phyloP scores from a whole-genome alignment of 768 basidiomycete genomes.

The Ramaria sp. region DNA sequence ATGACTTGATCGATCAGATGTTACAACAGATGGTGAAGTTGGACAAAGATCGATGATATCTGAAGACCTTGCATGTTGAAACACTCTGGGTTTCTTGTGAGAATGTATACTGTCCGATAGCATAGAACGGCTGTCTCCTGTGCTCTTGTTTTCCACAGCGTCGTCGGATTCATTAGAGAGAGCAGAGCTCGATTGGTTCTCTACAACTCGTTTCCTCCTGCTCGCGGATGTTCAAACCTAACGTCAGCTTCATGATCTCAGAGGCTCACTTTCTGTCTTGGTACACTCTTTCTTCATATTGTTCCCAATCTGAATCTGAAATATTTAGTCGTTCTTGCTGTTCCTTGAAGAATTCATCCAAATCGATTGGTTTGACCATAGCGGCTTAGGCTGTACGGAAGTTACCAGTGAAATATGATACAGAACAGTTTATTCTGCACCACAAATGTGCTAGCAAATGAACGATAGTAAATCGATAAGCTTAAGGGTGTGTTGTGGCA shows the following conservation, averaged over 20 bases:
- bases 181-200: neutral
- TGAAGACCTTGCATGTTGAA: no score
- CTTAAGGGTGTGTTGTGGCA: no score
- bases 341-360: conserved; percentile 41
- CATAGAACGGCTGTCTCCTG: no score
- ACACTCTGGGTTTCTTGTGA: no score
- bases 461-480: no score
- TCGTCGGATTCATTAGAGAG: neutral
- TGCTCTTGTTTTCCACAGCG: neutral
- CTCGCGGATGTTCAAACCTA: neutral
- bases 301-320: conserved; percentile 40
- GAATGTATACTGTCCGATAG: no score
- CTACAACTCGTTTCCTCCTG: neutral
- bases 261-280: conserved; percentile 6
- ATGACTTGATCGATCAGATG: no score
- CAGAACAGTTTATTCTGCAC: no score
- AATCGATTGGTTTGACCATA: conserved; percentile 15
- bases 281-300: conserved; percentile 22
- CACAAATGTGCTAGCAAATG: no score
- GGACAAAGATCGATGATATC: no score
- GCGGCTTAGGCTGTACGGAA: neutral
- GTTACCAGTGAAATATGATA: no score
- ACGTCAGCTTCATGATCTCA: neutral
- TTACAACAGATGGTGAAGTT: no score
- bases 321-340: conserved; percentile 43